Conservation (phyloP, 1,284 basidiomycete species). For the Stereum hirsutum region DNA sequence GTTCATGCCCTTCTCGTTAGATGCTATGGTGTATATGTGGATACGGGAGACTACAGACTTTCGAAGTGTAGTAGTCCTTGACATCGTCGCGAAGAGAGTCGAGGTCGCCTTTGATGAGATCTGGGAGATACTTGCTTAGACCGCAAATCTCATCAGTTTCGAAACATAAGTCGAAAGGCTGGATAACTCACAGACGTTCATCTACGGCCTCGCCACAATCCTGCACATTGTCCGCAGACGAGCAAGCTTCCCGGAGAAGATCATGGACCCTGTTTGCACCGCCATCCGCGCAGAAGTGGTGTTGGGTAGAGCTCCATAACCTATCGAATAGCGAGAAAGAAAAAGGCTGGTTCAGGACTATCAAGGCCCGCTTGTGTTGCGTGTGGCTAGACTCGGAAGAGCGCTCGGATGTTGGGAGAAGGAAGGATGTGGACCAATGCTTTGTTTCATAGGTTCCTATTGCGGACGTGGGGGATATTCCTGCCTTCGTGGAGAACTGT, state of each 20-base stretch:
- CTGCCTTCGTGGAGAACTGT: no score
- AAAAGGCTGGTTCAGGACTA: conserved; percentile 89
- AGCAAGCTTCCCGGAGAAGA: conserved; percentile 22
- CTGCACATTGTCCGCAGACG: no score
- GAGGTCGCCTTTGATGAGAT: conserved; percentile 89
- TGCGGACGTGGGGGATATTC: neutral
- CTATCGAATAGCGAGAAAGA: conserved; percentile 48
- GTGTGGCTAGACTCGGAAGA: neutral
- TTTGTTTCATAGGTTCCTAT: neutral
- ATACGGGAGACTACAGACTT: no score
- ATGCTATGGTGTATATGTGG: no score
- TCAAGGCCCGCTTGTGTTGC: conserved; percentile 46
- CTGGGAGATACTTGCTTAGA: conserved; percentile 57
- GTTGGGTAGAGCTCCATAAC: conserved; percentile 62
- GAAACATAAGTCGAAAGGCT: neutral
- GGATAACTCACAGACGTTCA: conserved; percentile 1
- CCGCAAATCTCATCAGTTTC: neutral
- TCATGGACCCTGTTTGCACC: conserved; percentile 88
- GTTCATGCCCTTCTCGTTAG: no score
- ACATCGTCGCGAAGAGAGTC: conserved; percentile 83
- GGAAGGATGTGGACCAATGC: conserved; percentile 27
- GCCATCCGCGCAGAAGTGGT: conserved; percentile 84
- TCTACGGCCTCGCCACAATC: neutral
- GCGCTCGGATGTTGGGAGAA: conserved; percentile 14
- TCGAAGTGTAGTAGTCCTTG: conserved; percentile 51